phyloP scores from a whole-genome alignment of 192 early-diverging fungal genomes.

The Entomortierella beljakovae region DNA sequence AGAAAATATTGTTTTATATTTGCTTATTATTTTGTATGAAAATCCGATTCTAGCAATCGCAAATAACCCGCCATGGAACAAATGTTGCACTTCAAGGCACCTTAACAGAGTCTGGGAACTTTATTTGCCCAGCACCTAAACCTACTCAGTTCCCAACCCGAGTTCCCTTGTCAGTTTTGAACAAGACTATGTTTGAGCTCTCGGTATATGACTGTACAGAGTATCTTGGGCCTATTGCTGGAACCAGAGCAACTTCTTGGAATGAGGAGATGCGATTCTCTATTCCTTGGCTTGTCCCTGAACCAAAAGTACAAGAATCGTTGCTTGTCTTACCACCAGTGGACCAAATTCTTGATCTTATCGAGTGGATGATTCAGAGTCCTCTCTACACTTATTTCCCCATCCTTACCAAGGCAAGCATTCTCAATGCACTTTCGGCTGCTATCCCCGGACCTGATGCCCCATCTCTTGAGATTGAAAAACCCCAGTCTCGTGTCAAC shows the following conservation, averaged over 20 bases:
- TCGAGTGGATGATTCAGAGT: constrained; percentile 53
- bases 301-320: constrained; percentile 40
- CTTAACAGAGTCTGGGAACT: constrained; percentile 24
- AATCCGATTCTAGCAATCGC: not conserved
- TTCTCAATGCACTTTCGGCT: constrained; percentile 36
- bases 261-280: constrained; percentile 51
- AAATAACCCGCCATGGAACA: not conserved
- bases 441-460: constrained; percentile 23
- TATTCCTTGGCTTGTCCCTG: constrained; percentile 47
- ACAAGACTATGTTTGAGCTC: constrained; percentile 55
- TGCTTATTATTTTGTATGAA: not conserved
- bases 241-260: constrained; percentile 33
- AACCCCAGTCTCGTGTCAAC: not conserved
- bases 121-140: constrained; percentile 29
- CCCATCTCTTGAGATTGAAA: constrained; percentile 2
- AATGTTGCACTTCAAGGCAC: constrained; percentile 19
- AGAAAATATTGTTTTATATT: not conserved
- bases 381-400: constrained; percentile 41
- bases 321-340: constrained; percentile 26
- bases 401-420: constrained; percentile 40
- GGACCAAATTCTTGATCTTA: constrained; percentile 32
- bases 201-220: constrained; percentile 44
- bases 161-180: constrained; percentile 40
- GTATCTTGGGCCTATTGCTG: constrained; percentile 46
- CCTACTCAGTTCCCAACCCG: constrained; percentile 27